Base-by-base conservation (phyloP, 345 rosid genomes). In the Euphorbia pulcherrima region DNA sequence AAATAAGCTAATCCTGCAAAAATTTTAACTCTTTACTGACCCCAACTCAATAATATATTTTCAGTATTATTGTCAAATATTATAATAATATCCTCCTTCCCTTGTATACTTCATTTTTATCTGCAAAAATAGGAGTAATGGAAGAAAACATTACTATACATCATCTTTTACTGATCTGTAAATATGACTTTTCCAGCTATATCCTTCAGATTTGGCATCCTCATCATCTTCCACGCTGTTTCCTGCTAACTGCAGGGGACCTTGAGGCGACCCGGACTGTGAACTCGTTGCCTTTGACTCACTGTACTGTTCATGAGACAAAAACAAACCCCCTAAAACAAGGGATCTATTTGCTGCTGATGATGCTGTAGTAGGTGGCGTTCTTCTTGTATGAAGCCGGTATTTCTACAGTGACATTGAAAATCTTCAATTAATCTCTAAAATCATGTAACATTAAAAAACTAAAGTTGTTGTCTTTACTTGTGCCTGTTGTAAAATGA, bases 191-290 rank as follows among this genome's bases (percentile, higher is more conserved):
- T 74, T 89, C 90, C 85, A 81, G 86, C 86, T 86, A 73, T 73
- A 83, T 57, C 81, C 77, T 76, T 91, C 90, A 8, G 93, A 91
- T 70, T 85, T 88, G 63, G 82, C 85, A 67, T 90, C 96, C 62
- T 88, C 89, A 28, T 88, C 92, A 51, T 90, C 92, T 77, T 86
- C 95, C 82, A 85, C 76, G 80, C 86, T 82, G 67, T 80, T 80
- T 63, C 78, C 76, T n/a, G 75, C 81, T 67, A 88, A 74, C 65
- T 89, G 92, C 68, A 94, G 82, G 35, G 96, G 97, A 48, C 95
- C 92, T 70, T 89, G 88, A 23, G 99, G 93, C 40, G 99, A 89
- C 52, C 80, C 82, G 1, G 92, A 88, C 23, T 86, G 83, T 20
- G 87, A 77, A 72, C 80, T 71, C 69, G 84, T 79, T 44, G 72